phyloP scores from a whole-genome alignment of 257 asterid genomes.

The Salvia rosmarinus region DNA sequence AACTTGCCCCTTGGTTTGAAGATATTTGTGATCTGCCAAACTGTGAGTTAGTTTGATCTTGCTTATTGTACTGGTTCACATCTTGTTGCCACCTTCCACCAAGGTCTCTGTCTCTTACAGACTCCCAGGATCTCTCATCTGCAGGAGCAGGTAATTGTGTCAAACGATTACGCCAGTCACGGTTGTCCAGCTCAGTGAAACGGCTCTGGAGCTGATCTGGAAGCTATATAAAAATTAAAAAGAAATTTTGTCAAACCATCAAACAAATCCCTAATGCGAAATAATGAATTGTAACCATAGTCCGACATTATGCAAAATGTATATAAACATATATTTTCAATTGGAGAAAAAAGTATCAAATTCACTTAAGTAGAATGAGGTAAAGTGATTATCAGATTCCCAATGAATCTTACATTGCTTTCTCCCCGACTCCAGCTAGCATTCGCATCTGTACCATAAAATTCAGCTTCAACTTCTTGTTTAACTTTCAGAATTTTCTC shows the following conservation, averaged over 20 bases:
- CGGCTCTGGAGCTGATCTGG: conserved; percentile 52
- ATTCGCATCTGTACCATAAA: conserved; percentile 72
- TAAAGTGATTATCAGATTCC: conserved; percentile 11
- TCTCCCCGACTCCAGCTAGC: conserved; percentile 73
- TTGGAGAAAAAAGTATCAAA: background rate
- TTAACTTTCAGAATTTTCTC: conserved; percentile 73
- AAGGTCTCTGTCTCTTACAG: conserved; percentile 59
- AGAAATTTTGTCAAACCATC: background rate
- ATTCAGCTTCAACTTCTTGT: conserved; percentile 84
- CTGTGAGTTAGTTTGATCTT: conserved; percentile 50
- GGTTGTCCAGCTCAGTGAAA: conserved; percentile 64
- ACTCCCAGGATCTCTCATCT: conserved; percentile 59
- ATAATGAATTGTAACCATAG: background rate
- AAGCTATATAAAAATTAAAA: conserved; percentile 25
- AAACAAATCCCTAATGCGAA: background rate
- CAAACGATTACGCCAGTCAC: conserved; percentile 65
- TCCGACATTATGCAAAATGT: background rate
- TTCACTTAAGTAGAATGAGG: background rate
- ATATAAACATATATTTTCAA: background rate
- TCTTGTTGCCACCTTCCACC: conserved; percentile 54
- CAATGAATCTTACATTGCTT: conserved; percentile 57
- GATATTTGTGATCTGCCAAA: conserved; percentile 56
- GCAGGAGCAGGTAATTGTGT: conserved; percentile 43
- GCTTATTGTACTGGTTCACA: conserved; percentile 49
- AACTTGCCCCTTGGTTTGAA: conserved; percentile 56